Evolutionary conservation across 1,284 basidiomycete genomes (phyloP).

Genomic region (Vanrija pseudolonga): DNA sequence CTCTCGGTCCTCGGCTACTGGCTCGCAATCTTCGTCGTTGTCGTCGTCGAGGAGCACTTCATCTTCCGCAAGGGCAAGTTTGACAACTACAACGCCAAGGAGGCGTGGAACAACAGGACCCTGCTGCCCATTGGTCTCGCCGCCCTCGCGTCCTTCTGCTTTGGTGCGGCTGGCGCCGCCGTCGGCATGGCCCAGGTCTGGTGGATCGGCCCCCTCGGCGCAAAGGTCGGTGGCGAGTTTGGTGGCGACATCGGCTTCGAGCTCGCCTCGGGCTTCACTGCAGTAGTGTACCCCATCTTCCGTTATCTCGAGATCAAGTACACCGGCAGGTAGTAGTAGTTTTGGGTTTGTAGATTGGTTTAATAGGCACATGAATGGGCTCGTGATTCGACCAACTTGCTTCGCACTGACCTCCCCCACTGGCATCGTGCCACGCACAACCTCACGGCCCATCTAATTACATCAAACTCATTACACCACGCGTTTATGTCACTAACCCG

Average conservation of each 20-base stretch:
- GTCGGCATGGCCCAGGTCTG: constrained; percentile 43
- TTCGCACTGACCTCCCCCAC: not conserved
- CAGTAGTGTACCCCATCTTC: constrained; percentile 36
- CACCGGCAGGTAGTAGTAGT: constrained; percentile 10
- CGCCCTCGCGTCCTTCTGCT: constrained; percentile 22
- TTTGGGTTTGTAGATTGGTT: not conserved
- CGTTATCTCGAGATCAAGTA: constrained; percentile 35
- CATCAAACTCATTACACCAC: too few relatives aligned
- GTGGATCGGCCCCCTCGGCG: constrained; percentile 35
- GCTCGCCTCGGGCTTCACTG: constrained; percentile 36
- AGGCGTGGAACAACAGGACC: constrained; percentile 32
- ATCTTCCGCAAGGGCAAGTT: constrained; percentile 45
- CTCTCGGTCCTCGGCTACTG: constrained; percentile 31
- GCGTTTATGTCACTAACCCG: too few relatives aligned
- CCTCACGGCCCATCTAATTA: too few relatives aligned
- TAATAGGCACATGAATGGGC: not conserved
- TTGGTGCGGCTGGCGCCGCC: constrained; percentile 34
- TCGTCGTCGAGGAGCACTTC: constrained; percentile 47
- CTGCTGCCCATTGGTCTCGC: constrained; percentile 30
- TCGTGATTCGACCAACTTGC: too few relatives aligned
- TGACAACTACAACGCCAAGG: constrained; percentile 36
- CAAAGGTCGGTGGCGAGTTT: constrained; percentile 16
- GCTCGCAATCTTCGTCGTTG: constrained; percentile 44
- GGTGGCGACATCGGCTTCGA: constrained; percentile 41
- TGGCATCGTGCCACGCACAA: not conserved